Percentiles rank a stretch among this genome's conserved stretches.
Evolutionary conservation across 805 yeast species (phyloP).

Genomic region (Metschnikowia reukaufii): DNA sequence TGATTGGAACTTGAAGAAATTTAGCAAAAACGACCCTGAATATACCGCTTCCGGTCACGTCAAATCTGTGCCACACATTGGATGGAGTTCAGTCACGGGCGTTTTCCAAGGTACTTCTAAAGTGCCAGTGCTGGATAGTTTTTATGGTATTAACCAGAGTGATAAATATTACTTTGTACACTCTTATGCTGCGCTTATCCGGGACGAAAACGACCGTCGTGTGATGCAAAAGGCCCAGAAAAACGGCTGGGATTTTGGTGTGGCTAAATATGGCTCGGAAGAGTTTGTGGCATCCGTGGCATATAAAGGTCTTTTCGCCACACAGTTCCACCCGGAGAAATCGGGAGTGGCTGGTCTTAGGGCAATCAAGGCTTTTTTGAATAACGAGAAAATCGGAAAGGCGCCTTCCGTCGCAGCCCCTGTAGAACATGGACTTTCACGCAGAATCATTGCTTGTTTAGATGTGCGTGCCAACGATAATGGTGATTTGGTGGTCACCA

Average conservation of each 20-base stretch:
- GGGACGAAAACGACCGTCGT: slow-evolving; percentile 26
- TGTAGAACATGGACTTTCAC: slow-evolving; percentile 59
- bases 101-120: slow-evolving; percentile 25
- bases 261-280: slow-evolving; percentile 74
- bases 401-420: slow-evolving; percentile 7
- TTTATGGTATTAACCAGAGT: slow-evolving; percentile 65
- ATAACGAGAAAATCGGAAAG: slow-evolving; percentile 34
- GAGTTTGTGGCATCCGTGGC: slow-evolving; percentile 78
- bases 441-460: slow-evolving; percentile 92
- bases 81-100: slow-evolving; percentile 72
- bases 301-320: slow-evolving; percentile 81
- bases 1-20: slow-evolving; percentile 51
- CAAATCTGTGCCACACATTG: slow-evolving; percentile 94
- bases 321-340: slow-evolving; percentile 99
- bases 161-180: slow-evolving; percentile 92
- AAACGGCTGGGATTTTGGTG: slow-evolving; percentile 71
- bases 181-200: slow-evolving; percentile 79
- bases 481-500: slow-evolving; percentile 96
- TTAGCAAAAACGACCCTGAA: slow-evolving; percentile 42
- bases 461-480: slow-evolving; percentile 95
- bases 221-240: slow-evolving; percentile 27
- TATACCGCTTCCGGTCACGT: slow-evolving; percentile 29
- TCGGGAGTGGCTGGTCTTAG: slow-evolving; percentile 88
- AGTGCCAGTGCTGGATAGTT: slow-evolving; percentile 26
- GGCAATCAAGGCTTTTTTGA: slow-evolving; percentile 71